Evolutionary conservation across 2,329 filamentous ascomycete genomes (phyloP), one percentile per base, ranked within the genome.

Genomic region (Phialophora macrospora): DNA sequence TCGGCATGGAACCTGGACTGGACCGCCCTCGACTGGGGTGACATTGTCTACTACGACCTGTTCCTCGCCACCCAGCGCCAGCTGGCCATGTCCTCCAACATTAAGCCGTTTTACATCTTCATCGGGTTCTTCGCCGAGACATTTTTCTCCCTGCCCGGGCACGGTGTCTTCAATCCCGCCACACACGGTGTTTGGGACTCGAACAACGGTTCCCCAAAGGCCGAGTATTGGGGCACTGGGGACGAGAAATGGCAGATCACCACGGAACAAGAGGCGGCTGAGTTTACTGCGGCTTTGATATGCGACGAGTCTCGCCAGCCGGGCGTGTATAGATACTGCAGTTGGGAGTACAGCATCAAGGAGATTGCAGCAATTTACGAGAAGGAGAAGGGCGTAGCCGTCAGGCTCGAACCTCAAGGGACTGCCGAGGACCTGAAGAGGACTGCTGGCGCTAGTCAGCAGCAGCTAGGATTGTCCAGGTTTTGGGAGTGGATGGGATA

Each of bases 191-290:
- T 59, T 17, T 59, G 56, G 44, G 56, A 59, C 24, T 49, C 56
- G 1, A 30, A 28, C 4, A 11, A 11, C 1, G 56, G 56, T 2
- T 5, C 11, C 2, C 56, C 56, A 4, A n/a, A 44, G 3, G 56
- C 56, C 7, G 56, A 59, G 41, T 59, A 30, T 28, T 59, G 56
- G 56, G 56, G 56, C 44, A 59, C 56, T 6, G 56, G 56, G 6
- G 56, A 51, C 28, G 56, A 59, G 22, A 59, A 59, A 24, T 59
- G 56, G 56, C 56, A 59, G 56, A 51, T 59, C 56, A 59, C 56
- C 24, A 59, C 56, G 7, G 56, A 59, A 17, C 56, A 59, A 34
- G 56, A 59, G 41, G 30, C 44, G 41, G 56, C 56, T 12, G 41
- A 59, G 41, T 59, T 59, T 44, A 59, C 56, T 8, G 56, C 56